Evolutionary conservation across 1,139 yeast genomes (phyloP), one percentile per base, ranked within the genome.

Genomic region (Nakaseomyces delphensis): DNA sequence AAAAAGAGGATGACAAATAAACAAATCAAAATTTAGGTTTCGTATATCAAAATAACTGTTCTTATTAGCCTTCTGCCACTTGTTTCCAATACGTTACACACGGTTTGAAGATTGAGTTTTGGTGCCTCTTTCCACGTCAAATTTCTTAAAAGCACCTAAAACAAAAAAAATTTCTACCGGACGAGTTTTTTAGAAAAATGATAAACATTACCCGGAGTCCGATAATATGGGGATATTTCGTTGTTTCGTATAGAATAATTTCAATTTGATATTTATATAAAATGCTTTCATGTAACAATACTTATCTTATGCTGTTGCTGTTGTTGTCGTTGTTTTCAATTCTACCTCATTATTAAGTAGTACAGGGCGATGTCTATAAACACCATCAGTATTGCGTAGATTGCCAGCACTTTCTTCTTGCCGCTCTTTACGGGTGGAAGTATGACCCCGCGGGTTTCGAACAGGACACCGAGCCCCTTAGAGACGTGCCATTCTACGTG

Each of bases 401-500:
- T 36, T 13, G 32, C 3, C 1, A 44, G 33, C 5, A 39, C 44
- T 36, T 36, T 38, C 14, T 15, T 19, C 35, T 38, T 38, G 13
- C 32, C 29, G 19, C 16, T 19, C 18, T 11, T 4, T 25, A 32
- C 37, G 11, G 24, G 21, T 20, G 39, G 23, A 13, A 4, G 24
- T 24, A 16, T 35, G 30, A 13, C 6, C 41, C 69, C 53, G 73
- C 32, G 32, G 19, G 21, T 80, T 27, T 74, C 62, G 25, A 77
- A 68, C 5, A 71, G 68, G 41, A 74, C 64, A 27, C 81, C 82
- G 46, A 79, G 67, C 16, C 83, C 84, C 59, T 77, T 81, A 43
- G 71, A 77, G 53, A 81, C 76, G 59, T 83, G 93, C 91, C 91
- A 83, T 48, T 81, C 83, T 36, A 82, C 79, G 52, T 83, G 93